A percentile compares a stretch with the other conserved stretches of the same genome.
Conservation (phyloP, 2,329 filamentous ascomycete genomes). For the Sporothrix pallida region DNA sequence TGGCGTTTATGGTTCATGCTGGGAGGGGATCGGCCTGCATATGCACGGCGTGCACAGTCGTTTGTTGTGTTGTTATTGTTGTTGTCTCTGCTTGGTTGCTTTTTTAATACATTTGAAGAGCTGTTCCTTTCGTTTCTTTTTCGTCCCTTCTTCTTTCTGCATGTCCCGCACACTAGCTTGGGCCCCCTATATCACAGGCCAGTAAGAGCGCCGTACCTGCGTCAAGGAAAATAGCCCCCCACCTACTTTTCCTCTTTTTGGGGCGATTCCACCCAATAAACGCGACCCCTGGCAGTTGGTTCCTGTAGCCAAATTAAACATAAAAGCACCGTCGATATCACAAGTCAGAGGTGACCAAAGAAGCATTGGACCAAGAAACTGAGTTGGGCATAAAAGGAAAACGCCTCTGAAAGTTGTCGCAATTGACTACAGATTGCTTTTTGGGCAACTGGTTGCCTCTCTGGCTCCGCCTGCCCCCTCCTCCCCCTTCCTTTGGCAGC, state of each 20-base stretch:
- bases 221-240: neutral
- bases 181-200: neutral
- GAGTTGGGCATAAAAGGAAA: neutral
- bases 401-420: neutral
- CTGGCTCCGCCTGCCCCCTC: neutral
- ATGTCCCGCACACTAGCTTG: constrained; percentile 1
- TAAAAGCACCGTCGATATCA: neutral
- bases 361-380: neutral
- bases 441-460: neutral
- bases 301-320: constrained; percentile 26
- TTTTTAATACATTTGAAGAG: neutral
- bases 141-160: neutral
- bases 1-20: neutral
- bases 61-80: neutral
- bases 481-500: neutral
- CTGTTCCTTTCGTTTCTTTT: neutral
- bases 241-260: constrained; percentile 14
- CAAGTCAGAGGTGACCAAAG: neutral
- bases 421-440: neutral
- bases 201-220: constrained; percentile 19
- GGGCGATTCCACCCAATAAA: constrained; percentile 29
- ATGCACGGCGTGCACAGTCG: constrained; percentile 23
- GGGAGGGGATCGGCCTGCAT: constrained; percentile 13
- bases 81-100: constrained; percentile 9
- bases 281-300: neutral